Conservation (phyloP, 2,329 filamentous ascomycete genomes). For the Beauveria australis region DNA sequence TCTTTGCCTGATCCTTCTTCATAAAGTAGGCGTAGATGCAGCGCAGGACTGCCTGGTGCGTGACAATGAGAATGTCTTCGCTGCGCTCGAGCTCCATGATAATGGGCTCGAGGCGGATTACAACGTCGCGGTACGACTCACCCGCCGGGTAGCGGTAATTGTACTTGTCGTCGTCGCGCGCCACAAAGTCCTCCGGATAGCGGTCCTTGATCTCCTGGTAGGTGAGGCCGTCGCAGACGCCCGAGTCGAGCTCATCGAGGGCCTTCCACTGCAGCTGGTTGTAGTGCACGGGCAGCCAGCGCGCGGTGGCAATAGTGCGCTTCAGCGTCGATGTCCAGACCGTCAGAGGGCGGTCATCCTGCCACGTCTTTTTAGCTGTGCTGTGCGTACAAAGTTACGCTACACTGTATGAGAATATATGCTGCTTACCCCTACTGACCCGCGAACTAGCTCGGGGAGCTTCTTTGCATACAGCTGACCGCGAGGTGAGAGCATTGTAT, state of each 20-base stretch:
- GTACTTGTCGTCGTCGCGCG: conserved; percentile 97
- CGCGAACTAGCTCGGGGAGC: conserved; percentile 73
- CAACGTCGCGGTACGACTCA: conserved; percentile 91
- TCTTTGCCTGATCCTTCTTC: conserved; percentile 87
- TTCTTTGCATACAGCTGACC: conserved; percentile 81
- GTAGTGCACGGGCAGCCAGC: conserved; percentile 70
- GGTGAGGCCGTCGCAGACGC: conserved; percentile 92
- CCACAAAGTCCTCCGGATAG: conserved; percentile 90
- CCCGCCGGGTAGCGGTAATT: conserved; percentile 98
- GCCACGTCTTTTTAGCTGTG: neutral
- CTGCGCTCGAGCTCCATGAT: conserved; percentile 98
- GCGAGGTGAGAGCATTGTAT: conserved; percentile 76
- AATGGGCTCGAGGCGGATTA: conserved; percentile 95
- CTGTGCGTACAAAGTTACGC: neutral
- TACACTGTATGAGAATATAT: conserved; percentile 18
- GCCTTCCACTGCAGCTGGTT: conserved; percentile 99
- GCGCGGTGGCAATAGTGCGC: conserved; percentile 86
- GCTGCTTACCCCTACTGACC: conserved; percentile 71
- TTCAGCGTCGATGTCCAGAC: conserved; percentile 58
- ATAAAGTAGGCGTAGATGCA: conserved; percentile 99
- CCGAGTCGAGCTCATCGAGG: conserved; percentile 91
- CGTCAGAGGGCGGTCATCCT: conserved; percentile 53
- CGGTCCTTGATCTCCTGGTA: conserved; percentile 88
- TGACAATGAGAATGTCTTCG: conserved; percentile 96
- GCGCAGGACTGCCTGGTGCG: conserved; percentile 89